Evolutionary conservation across 176 grass and related monocot species (phyloP).

Genomic region (Zoysia japonica): DNA sequence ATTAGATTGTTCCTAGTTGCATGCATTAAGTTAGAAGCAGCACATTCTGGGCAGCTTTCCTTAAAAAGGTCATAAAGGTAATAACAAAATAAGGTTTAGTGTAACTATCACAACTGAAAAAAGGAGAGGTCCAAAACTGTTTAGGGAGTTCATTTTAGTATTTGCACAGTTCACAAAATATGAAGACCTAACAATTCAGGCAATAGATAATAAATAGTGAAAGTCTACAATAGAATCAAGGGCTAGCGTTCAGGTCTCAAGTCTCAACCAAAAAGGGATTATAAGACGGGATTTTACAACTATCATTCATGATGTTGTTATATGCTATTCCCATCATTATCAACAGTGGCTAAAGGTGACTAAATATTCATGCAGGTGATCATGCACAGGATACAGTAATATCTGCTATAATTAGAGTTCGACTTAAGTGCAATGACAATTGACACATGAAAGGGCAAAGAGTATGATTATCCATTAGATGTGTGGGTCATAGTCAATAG

Average conservation of each 20-base stretch:
- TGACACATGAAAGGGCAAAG: background rate
- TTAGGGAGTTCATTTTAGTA: background rate
- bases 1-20: constrained; percentile 17
- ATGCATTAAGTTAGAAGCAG: background rate
- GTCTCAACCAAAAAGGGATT: background rate
- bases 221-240: background rate
- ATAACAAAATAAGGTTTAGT: constrained; percentile 4
- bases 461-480: background rate
- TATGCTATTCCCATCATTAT: background rate
- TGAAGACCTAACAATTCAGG: constrained; percentile 10
- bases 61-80: background rate
- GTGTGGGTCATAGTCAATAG: constrained; percentile 1
- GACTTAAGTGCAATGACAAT: constrained; percentile 10
- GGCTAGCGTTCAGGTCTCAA: background rate
- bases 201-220: constrained; percentile 1
- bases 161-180: background rate
- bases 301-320: background rate
- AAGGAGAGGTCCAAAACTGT: background rate
- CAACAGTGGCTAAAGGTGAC: background rate
- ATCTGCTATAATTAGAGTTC: constrained; percentile 3
- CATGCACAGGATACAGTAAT: background rate
- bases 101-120: constrained; percentile 24
- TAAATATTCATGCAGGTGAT: background rate
- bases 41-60: background rate
- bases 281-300: background rate